A percentile compares a stretch with the other conserved stretches of the same genome.
Evolutionary conservation across 192 early-diverging fungal species (phyloP).

Genomic region (Rhizophlyctis rosea): DNA sequence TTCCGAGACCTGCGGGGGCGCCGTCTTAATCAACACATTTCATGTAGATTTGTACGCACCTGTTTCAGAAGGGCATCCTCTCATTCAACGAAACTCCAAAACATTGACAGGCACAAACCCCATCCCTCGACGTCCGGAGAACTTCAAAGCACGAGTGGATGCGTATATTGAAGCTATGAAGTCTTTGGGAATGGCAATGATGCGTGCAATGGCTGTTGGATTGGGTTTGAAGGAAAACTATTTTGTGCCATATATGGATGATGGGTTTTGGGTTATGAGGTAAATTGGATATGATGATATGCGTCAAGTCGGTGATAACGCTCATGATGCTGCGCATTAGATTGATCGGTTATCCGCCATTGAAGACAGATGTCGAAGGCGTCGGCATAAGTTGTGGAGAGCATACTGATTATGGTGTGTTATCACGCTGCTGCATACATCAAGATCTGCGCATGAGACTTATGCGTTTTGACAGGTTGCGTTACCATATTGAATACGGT

Average conservation of each 20-base stretch:
- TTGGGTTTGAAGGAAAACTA: constrained; percentile 40
- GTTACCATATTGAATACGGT: constrained; percentile 50
- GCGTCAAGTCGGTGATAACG: constrained; percentile 20
- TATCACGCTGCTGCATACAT: constrained; percentile 1
- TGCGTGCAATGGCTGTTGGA: constrained; percentile 50
- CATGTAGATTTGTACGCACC: constrained; percentile 50
- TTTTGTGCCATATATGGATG: constrained; percentile 25
- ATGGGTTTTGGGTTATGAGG: constrained; percentile 29
- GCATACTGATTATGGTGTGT: constrained; percentile 44
- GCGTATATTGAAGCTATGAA: constrained; percentile 40
- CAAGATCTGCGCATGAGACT: constrained; percentile 16
- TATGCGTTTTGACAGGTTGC: constrained; percentile 29
- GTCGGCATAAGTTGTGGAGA: constrained; percentile 51
- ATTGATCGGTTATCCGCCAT: constrained; percentile 38
- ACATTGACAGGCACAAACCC: constrained; percentile 44
- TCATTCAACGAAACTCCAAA: constrained; percentile 9
- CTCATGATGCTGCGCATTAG: not conserved
- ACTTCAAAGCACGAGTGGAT: constrained; percentile 34
- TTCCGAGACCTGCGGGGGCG: not conserved
- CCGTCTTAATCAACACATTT: not conserved
- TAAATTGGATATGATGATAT: constrained; percentile 44
- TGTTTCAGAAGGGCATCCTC: constrained; percentile 14
- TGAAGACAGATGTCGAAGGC: constrained; percentile 10
- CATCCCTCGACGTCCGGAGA: constrained; percentile 19
- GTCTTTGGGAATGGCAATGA: constrained; percentile 30